Base-by-base conservation (phyloP, 192 early-diverging fungal genomes). In the Coemansia sp. region DNA sequence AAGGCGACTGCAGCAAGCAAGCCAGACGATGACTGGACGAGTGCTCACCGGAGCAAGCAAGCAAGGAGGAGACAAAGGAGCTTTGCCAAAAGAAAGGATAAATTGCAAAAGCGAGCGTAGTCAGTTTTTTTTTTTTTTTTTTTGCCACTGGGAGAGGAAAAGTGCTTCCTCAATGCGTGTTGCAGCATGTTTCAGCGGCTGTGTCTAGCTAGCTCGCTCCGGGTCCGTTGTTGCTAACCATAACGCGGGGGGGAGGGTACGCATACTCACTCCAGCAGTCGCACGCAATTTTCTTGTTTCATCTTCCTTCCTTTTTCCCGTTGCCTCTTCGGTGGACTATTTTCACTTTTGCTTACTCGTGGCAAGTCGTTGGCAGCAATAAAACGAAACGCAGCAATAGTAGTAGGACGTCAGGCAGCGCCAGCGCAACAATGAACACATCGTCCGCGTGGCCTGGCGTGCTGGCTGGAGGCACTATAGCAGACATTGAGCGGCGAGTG, bases 401-500 rank as follows among this genome's bases (percentile, higher is more conserved):
- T 32, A 53, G 32, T 34, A 53, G 50, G 26, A 11, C 46, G 24
- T 10, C 11, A 24, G 4, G 32, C 32, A 53, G 27, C 29, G 50
- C 11, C 15, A 15, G 17, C 15, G 44, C 33, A 53, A 58, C 53
- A 56, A 67, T 67, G 65, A 60, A 34, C 37, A 24, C 50, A 27
- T 24, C 60, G 29, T 33, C 60, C 17, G 26, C 44, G 27, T 53
- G 44, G 54, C 33, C 46, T 32, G 15, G 38, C 19, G 27, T 37
- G 44, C 48, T 55, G 26, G 36, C 60, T 2, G 57, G 53, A 12
- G 42, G 54, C 54, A 56, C 65, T 42, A 56, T 68, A 59, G 75
- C 75, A 62, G 75, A 78, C 48, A 63, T 78, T 48, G 70, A 78
- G 55, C 56, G 57, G 32, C 67, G 63, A 59, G 60, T 78, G 43